A percentile compares a stretch with the other conserved stretches of the same genome.
Evolutionary conservation across 2,329 filamentous ascomycete genomes (phyloP).

Genomic region (Claviceps pazoutovae): DNA sequence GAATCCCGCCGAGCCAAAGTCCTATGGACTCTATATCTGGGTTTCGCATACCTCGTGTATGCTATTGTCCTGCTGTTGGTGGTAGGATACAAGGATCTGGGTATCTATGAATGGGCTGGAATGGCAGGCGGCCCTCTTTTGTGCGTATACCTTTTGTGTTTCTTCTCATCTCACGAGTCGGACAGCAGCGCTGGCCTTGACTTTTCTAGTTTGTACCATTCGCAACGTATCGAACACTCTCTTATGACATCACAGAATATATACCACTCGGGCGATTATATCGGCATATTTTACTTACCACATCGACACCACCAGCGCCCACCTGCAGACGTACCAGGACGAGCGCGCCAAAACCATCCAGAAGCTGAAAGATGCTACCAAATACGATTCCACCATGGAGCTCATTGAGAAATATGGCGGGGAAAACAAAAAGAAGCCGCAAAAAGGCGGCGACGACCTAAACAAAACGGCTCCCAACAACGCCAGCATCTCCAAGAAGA

Average conservation of each 20-base stretch:
- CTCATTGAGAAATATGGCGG: conserved; percentile 89
- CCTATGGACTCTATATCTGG: conserved; percentile 79
- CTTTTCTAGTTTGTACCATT: background rate
- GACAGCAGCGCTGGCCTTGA: background rate
- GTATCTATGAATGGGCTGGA: conserved; percentile 61
- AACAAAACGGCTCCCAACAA: conserved; percentile 3
- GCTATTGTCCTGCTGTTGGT: conserved; percentile 71
- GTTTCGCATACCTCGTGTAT: conserved; percentile 81
- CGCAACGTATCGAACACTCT: background rate
- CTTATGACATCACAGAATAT: conserved; percentile 49
- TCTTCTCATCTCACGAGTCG: too few species aligned
- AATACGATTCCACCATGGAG: conserved; percentile 88
- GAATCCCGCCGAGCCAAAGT: conserved; percentile 66
- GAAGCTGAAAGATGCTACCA: conserved; percentile 86
- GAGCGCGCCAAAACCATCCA: conserved; percentile 82
- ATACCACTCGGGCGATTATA: conserved; percentile 51
- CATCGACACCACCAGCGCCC: conserved; percentile 51
- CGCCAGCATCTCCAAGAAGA: background rate
- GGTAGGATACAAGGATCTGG: conserved; percentile 70
- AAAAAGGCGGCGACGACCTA: conserved; percentile 4
- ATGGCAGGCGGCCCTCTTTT: conserved; percentile 65
- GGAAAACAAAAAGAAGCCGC: conserved; percentile 27
- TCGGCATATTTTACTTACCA: conserved; percentile 69
- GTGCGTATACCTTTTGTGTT: conserved; percentile 32
- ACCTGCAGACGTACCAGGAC: conserved; percentile 60